A percentile compares a stretch with the other conserved stretches of the same genome.
Evolutionary conservation across 2,329 filamentous ascomycete species (phyloP).

Genomic region (Aspergillus melleus): DNA sequence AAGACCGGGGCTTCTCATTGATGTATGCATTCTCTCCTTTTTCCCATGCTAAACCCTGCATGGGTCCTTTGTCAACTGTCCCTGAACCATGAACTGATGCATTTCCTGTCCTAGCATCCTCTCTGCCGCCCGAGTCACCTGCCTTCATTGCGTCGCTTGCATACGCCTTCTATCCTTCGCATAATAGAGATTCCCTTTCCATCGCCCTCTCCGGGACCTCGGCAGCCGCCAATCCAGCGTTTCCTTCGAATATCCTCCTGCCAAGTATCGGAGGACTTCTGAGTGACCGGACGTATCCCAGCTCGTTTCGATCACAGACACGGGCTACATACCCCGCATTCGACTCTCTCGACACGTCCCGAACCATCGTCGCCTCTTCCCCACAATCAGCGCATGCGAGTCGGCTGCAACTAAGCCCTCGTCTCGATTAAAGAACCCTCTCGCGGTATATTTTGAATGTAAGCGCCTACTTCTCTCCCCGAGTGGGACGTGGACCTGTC

Average conservation of each 20-base stretch:
- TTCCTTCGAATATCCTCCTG: not conserved
- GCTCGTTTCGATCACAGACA: conserved; percentile 1
- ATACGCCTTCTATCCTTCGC: not conserved
- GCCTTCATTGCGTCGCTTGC: not conserved
- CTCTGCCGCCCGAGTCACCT: not conserved
- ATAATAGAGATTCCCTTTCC: not conserved
- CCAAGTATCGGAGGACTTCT: not conserved
- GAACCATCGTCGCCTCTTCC: not conserved
- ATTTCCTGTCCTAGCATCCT: not conserved
- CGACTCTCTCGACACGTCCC: not conserved
- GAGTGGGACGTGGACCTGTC: not conserved
- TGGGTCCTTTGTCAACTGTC: not conserved
- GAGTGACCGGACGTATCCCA: not conserved
- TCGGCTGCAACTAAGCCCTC: not conserved
- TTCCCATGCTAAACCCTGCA: not conserved
- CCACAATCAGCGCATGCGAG: not conserved
- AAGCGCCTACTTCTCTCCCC: not conserved
- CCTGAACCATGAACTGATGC: not conserved
- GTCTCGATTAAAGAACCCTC: not conserved
- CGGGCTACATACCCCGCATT: conserved; percentile 8
- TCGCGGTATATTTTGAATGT: conserved; percentile 4
- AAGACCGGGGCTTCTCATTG: not conserved
- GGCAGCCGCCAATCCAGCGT: not conserved
- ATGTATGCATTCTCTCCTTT: not conserved
- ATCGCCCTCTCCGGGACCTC: not conserved